These are phyloP conservation scores for Somion occarium DNA, from an alignment of 1,284 basidiomycete species.

Conservation along the genomic window DNA sequence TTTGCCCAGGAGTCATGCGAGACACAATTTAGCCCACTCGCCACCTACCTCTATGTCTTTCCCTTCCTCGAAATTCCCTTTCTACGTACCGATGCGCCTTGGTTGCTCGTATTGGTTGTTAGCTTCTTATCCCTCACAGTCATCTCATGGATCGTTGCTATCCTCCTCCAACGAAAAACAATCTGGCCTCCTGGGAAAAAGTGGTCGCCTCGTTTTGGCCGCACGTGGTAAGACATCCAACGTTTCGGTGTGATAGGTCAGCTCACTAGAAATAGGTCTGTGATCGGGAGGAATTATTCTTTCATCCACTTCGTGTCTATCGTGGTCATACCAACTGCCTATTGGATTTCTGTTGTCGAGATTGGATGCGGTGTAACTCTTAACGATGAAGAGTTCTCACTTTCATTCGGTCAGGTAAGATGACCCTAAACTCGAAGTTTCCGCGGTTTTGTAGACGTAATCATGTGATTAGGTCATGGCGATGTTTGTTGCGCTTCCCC, in stretches of 20 bases:
- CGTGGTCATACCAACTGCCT: conserved; percentile 1
- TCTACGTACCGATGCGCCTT: not conserved
- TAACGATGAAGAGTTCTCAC: not conserved
- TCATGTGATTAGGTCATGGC: conserved; percentile 2
- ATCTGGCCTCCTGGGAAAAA: conserved; percentile 8
- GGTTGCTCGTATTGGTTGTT: not conserved
- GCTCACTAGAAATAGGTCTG: not conserved
- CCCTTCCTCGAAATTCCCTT: not conserved
- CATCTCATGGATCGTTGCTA: conserved; percentile 3
- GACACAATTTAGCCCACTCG: not conserved
- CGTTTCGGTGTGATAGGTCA: not conserved
- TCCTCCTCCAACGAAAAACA: conserved; percentile 4
- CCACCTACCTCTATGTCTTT: not conserved
- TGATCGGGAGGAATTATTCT: conserved; percentile 2
- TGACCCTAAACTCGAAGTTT: too few relatives aligned
- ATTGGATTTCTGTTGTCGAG: conserved; percentile 5
- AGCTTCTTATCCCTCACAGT: not conserved
- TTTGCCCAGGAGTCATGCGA: conserved; percentile 5
- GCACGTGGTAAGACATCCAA: conserved; percentile 1
- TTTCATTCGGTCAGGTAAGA: conserved; percentile 8
- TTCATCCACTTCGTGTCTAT: conserved; percentile 8
- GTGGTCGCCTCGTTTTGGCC: conserved; percentile 3
- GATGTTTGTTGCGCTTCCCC: conserved; percentile 6
- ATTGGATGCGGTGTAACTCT: not conserved
- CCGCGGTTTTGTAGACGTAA: not conserved